A percentile compares a stretch with the other conserved stretches of the same genome.
Conservation (phyloP, 495 filamentous ascomycete species). For the Aspergillus bertholletiae region DNA sequence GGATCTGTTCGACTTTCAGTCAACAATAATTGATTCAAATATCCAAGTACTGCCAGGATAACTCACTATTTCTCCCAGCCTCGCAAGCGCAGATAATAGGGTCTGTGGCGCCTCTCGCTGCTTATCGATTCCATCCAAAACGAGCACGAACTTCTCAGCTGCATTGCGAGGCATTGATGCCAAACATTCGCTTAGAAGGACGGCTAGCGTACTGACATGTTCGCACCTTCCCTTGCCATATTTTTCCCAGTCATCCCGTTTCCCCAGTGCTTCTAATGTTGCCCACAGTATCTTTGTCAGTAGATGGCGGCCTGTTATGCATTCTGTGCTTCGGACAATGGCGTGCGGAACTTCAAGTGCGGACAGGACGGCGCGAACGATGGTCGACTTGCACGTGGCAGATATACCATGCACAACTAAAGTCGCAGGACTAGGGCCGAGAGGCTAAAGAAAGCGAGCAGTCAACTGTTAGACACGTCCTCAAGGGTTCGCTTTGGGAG, state of each 20-base stretch:
- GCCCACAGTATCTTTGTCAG: conserved; percentile 58
- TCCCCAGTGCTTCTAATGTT: conserved; percentile 34
- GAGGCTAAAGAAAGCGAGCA: conserved; percentile 25
- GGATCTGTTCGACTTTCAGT: conserved; percentile 55
- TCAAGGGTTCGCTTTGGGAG: neutral
- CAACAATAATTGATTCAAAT: conserved; percentile 12
- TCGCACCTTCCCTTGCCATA: conserved; percentile 64
- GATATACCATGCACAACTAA: conserved; percentile 82
- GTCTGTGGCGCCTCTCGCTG: conserved; percentile 79
- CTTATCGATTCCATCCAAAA: conserved; percentile 87
- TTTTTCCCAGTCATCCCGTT: conserved; percentile 34
- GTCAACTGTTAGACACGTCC: neutral
- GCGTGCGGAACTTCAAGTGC: conserved; percentile 55
- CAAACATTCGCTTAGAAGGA: conserved; percentile 59
- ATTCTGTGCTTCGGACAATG: conserved; percentile 77
- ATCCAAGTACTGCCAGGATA: neutral
- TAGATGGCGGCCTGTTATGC: conserved; percentile 84
- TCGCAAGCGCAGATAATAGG: conserved; percentile 74
- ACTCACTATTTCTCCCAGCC: conserved; percentile 73
- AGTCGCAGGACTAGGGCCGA: conserved; percentile 47
- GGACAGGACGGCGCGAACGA: conserved; percentile 61
- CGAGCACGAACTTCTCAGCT: conserved; percentile 64
- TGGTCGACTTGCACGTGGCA: conserved; percentile 83
- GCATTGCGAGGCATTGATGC: conserved; percentile 22
- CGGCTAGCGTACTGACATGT: conserved; percentile 66